phyloP scores from a whole-genome alignment of 176 grass and related monocot genomes.

The Chrysopogon serrulatus region DNA sequence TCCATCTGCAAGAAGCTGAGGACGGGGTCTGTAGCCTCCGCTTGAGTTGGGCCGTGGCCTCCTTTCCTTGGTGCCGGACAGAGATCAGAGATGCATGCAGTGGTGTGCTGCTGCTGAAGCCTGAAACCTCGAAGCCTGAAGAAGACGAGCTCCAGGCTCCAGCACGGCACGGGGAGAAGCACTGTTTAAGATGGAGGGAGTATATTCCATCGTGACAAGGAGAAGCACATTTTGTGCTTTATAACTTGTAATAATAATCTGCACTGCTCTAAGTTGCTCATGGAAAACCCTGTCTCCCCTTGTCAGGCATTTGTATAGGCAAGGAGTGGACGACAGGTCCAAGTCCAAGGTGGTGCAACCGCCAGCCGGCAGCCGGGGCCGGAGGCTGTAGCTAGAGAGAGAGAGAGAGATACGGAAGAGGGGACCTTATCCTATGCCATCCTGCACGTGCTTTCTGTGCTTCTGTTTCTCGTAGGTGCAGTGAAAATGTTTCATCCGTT shows the following conservation, averaged over 20 bases:
- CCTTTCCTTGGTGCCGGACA: no score
- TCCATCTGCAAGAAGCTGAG: no score
- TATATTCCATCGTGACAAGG: background rate
- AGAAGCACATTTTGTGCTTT: background rate
- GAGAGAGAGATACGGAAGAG: background rate
- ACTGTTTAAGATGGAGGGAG: no score
- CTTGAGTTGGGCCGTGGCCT: no score
- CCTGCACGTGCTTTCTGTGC: background rate
- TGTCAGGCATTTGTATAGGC: slow-evolving; percentile 15
- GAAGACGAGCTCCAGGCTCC: no score
- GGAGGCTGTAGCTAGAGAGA: background rate
- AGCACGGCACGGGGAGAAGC: no score
- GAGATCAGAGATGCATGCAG: no score
- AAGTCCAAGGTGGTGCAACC: background rate
- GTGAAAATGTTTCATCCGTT: background rate
- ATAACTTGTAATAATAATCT: background rate
- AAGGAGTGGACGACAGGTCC: background rate
- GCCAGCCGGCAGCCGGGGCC: no score
- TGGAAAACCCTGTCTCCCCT: background rate
- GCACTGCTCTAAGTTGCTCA: background rate
- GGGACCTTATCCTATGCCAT: background rate
- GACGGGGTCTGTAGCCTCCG: no score
- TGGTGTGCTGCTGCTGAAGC: no score
- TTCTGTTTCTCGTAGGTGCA: background rate
- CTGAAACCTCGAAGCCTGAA: no score